Evolutionary conservation across 129 eudicot genomes (phyloP).

Genomic region (Pittosporum tobira): DNA sequence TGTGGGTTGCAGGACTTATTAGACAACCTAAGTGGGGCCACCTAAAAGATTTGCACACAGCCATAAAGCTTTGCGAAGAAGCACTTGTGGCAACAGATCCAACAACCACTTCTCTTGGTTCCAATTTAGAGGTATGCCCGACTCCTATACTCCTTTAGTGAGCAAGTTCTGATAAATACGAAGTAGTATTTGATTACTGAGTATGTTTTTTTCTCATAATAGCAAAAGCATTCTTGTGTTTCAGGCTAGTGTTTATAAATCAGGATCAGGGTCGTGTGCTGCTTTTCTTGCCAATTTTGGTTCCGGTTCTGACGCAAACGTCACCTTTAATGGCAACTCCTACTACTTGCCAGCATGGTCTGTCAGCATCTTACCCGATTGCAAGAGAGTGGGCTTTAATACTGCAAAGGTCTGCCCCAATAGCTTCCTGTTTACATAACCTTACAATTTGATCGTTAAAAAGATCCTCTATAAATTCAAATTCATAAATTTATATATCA

Average conservation of each 20-base stretch:
- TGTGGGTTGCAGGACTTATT: conserved; percentile 48
- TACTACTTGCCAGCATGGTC: conserved; percentile 94
- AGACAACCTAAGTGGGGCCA: conserved; percentile 97
- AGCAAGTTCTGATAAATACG: no score
- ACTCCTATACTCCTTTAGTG: neutral
- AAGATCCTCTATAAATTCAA: neutral
- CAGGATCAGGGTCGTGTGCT: conserved; percentile 63
- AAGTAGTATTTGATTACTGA: no score
- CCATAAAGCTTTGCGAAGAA: conserved; percentile 91
- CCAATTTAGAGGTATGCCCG: conserved; percentile 62
- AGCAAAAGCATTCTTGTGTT: conserved; percentile 12
- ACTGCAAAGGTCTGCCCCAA: conserved; percentile 72
- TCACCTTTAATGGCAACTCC: conserved; percentile 66
- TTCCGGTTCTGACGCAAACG: conserved; percentile 56
- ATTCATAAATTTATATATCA: no score
- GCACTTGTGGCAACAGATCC: conserved; percentile 88
- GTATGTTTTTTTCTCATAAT: conserved; percentile 5
- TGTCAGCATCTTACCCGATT: conserved; percentile 98
- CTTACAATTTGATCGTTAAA: neutral
- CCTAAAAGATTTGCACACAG: conserved; percentile 72
- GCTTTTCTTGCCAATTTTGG: conserved; percentile 81
- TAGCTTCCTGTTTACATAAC: conserved; percentile 9
- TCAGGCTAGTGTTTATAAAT: conserved; percentile 71
- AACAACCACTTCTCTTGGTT: conserved; percentile 53
- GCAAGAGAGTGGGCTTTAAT: conserved; percentile 85